These are phyloP conservation scores for Knufia petricola DNA, from an alignment of 2,329 filamentous ascomycete species.

Conservation along the genomic window DNA sequence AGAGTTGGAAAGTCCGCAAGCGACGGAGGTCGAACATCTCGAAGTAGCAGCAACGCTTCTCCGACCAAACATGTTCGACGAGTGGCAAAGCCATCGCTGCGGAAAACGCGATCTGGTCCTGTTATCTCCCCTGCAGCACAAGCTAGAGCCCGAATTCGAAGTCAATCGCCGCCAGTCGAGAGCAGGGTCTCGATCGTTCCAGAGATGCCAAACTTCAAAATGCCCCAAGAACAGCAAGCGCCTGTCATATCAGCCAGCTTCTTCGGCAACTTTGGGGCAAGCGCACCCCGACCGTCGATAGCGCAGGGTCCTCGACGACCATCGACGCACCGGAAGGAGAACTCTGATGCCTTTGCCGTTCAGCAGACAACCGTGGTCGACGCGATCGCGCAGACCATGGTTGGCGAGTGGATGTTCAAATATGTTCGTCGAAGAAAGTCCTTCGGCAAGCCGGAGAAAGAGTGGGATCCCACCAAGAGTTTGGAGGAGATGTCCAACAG, in stretches of 20 bases:
- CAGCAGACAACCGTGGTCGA: slow-evolving; percentile 79
- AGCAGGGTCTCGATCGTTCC: slow-evolving; percentile 22
- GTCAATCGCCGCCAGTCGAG: slow-evolving; percentile 34
- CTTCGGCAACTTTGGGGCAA: slow-evolving; percentile 13
- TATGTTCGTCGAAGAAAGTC: slow-evolving; percentile 59
- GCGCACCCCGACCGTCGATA: slow-evolving; percentile 21
- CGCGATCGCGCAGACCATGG: slow-evolving; percentile 96
- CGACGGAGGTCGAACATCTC: slow-evolving; percentile 71
- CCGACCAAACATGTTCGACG: slow-evolving; percentile 43
- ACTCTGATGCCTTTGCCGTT: slow-evolving; percentile 48
- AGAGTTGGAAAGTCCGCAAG: slow-evolving; percentile 58
- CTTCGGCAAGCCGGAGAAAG: slow-evolving; percentile 64
- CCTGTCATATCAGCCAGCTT: slow-evolving; percentile 1
- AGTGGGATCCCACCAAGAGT: slow-evolving; percentile 46
- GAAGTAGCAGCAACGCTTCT: slow-evolving; percentile 46
- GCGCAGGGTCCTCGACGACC: slow-evolving; percentile 40
- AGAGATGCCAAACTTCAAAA: slow-evolving; percentile 27
- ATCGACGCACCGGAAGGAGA: slow-evolving; percentile 29
- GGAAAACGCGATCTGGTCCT: slow-evolving; percentile 72
- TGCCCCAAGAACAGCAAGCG: slow-evolving; percentile 15
- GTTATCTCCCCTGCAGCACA: slow-evolving; percentile 30
- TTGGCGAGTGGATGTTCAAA: slow-evolving; percentile 61
- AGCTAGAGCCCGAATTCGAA: slow-evolving; percentile 29
- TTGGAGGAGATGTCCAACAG: slow-evolving; percentile 61
- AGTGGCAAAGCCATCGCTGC: slow-evolving; percentile 47